phyloP scores from a whole-genome alignment of 352 stramenopile genomes.

The Pythium angustatum region DNA sequence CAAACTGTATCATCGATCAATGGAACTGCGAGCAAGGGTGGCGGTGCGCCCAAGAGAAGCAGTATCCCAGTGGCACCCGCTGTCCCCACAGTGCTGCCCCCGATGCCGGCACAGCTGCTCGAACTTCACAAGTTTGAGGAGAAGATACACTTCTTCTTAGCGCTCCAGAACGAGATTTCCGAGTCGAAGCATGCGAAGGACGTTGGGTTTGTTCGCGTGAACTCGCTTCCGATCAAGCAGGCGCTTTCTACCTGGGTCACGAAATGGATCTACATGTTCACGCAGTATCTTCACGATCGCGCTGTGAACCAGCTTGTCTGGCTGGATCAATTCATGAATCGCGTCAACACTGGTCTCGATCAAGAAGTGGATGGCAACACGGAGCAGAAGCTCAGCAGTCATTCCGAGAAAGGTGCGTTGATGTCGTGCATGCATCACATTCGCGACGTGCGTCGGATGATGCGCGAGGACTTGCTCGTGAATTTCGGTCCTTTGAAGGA shows the following conservation, averaged over 20 bases:
- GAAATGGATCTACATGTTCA: constrained; percentile 96
- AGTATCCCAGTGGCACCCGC: neutral
- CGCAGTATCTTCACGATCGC: constrained; percentile 90
- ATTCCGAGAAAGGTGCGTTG: constrained; percentile 50
- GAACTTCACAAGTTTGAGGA: constrained; percentile 88
- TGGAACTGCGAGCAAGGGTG: neutral
- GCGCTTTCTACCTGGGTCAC: constrained; percentile 93
- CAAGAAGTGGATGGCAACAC: constrained; percentile 41
- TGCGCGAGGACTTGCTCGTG: constrained; percentile 76
- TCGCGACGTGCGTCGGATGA: constrained; percentile 81
- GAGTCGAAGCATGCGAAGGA: constrained; percentile 86
- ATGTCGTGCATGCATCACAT: constrained; percentile 92
- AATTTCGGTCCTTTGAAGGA: constrained; percentile 78
- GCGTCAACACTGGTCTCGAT: constrained; percentile 79
- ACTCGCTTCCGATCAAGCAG: constrained; percentile 94
- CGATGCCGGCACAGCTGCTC: constrained; percentile 72
- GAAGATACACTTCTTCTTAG: constrained; percentile 88
- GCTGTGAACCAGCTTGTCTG: constrained; percentile 82
- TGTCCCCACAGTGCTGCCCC: constrained; percentile 30
- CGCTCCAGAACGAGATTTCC: constrained; percentile 88
- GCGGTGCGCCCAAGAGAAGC: constrained; percentile 5
- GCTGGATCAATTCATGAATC: constrained; percentile 87
- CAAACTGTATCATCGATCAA: neutral
- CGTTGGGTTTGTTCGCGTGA: constrained; percentile 92
- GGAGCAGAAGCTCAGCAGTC: constrained; percentile 40